Conservation (phyloP, 805 yeast species). For the Torulaspora microellipsoides region DNA sequence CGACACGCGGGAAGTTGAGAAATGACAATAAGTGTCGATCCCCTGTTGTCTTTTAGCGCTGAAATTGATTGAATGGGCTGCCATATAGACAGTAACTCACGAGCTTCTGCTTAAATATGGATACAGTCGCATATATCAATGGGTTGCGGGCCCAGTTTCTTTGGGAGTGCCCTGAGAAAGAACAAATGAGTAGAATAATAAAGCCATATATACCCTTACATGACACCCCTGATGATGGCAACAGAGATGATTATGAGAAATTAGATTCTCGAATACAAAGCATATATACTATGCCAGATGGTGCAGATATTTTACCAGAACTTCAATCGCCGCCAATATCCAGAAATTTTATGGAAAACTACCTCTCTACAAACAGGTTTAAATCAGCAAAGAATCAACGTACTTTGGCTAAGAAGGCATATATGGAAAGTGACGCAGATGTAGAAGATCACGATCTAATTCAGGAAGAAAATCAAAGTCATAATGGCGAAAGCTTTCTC, state of each 20-base stretch:
- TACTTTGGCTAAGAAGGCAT: background rate
- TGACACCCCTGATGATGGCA: background rate
- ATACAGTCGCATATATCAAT: conserved; percentile 25
- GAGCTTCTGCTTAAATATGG: conserved; percentile 18
- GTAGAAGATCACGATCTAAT: conserved; percentile 1
- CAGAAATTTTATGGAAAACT: conserved; percentile 20
- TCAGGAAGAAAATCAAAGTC: conserved; percentile 1
- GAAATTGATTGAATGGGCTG: too few species aligned
- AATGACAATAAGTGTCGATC: too few species aligned
- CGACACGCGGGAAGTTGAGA: too few species aligned
- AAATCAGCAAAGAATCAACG: conserved; percentile 5
- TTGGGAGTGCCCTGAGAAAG: conserved; percentile 27
- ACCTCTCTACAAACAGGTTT: conserved; percentile 3
- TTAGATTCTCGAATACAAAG: conserved; percentile 16
- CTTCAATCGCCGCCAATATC: conserved; percentile 33
- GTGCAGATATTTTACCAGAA: conserved; percentile 16
- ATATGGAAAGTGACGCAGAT: conserved; percentile 2
- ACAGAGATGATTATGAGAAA: conserved; percentile 2
- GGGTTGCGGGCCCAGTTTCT: conserved; percentile 30
- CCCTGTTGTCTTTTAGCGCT: too few species aligned
- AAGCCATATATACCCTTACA: conserved; percentile 22
- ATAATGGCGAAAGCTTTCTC: background rate
- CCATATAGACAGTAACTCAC: too few species aligned
- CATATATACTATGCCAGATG: conserved; percentile 20
- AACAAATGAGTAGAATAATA: conserved; percentile 29